Conservation (phyloP, 345 rosid genomes). For the Pseudoturritis turrita region DNA sequence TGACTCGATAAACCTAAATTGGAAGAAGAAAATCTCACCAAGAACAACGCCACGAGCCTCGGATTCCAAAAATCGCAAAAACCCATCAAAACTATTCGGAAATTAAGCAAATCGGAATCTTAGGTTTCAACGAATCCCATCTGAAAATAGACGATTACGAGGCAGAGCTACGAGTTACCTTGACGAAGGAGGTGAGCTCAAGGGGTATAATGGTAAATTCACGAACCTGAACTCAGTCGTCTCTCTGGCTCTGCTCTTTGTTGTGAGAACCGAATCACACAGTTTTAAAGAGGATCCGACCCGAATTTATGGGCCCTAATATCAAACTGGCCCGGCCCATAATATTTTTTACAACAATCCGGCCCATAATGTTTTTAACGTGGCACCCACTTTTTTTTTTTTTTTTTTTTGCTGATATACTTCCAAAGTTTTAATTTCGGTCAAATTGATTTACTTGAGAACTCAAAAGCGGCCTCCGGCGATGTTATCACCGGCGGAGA, state of each 20-base stretch:
- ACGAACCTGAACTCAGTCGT: neutral
- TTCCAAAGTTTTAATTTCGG: neutral
- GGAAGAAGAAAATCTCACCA: neutral
- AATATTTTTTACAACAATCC: neutral
- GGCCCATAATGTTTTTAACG: slow-evolving; percentile 5
- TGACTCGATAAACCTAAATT: slow-evolving; percentile 8
- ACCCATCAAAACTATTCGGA: slow-evolving; percentile 10
- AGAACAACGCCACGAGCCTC: neutral
- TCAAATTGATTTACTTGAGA: slow-evolving; percentile 11
- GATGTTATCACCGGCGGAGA: slow-evolving; percentile 18
- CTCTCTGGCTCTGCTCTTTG: neutral
- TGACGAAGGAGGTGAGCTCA: neutral
- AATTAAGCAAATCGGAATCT: neutral
- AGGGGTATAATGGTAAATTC: slow-evolving; percentile 7
- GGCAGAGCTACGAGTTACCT: slow-evolving; percentile 1
- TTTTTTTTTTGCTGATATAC: neutral
- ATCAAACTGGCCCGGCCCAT: neutral
- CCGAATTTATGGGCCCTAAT: neutral
- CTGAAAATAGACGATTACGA: neutral
- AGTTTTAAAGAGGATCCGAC: neutral
- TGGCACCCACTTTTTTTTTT: slow-evolving; percentile 3
- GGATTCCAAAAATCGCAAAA: neutral
- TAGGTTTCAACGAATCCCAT: neutral
- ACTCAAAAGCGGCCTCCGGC: neutral
- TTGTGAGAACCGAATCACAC: neutral